These are phyloP conservation scores for Blastobotrys capitulatus DNA, from an alignment of 1,139 yeast species.

Conservation along the genomic window DNA sequence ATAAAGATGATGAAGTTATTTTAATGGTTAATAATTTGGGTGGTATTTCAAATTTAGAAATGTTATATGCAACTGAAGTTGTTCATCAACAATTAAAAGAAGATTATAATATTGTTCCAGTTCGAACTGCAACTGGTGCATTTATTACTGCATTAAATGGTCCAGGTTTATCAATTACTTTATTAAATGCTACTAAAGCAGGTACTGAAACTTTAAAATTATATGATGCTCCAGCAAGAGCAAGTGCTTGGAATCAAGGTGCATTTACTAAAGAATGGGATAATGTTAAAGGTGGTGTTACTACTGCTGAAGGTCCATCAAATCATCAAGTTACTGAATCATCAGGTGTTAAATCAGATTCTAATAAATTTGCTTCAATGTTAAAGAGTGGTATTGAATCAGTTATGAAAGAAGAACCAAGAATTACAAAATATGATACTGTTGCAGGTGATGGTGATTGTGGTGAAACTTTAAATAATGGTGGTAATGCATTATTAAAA, in stretches of 20 bases:
- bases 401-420: constrained; percentile 59
- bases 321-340: constrained; percentile 22
- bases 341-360: constrained; percentile 41
- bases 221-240: constrained; percentile 66
- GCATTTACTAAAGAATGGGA: constrained; percentile 31
- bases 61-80: constrained; percentile 56
- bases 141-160: constrained; percentile 84
- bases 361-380: constrained; percentile 36
- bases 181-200: constrained; percentile 51
- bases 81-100: constrained; percentile 42
- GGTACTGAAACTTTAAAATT: constrained; percentile 37
- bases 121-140: constrained; percentile 62
- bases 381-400: constrained; percentile 47
- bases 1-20: constrained; percentile 55
- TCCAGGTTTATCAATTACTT: constrained; percentile 83
- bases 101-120: constrained; percentile 53
- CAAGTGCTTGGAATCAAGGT: constrained; percentile 71
- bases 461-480: constrained; percentile 82
- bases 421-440: constrained; percentile 78
- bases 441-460: constrained; percentile 97
- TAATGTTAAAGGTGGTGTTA: constrained; percentile 35
- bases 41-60: constrained; percentile 74
- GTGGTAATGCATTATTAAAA: constrained; percentile 65
- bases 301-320: constrained; percentile 31
- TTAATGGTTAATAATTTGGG: constrained; percentile 76